A percentile compares a stretch with the other conserved stretches of the same genome.
Conservation (phyloP, 768 basidiomycete species). For the Albatrellus ellisii region DNA sequence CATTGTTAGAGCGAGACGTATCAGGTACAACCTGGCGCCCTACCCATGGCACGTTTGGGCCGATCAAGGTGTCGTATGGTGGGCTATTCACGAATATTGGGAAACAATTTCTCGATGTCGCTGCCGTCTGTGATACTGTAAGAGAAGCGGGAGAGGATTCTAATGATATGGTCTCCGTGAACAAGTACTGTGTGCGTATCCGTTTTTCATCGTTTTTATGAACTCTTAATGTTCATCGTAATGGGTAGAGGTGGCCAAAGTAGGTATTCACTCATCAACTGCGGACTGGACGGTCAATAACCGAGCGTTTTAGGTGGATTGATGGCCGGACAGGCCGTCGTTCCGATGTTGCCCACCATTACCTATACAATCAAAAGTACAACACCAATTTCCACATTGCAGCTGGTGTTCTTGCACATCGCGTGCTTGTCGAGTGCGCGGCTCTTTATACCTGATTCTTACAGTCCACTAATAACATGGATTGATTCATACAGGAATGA, state of each 20-base stretch:
- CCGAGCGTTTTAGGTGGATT: conserved; percentile 33
- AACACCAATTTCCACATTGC: conserved; percentile 21
- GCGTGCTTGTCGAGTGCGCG: conserved; percentile 24
- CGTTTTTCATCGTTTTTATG: background rate
- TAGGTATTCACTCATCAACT: conserved; percentile 14
- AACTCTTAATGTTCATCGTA: background rate
- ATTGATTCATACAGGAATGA: conserved; percentile 16
- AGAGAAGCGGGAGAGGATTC: conserved; percentile 14
- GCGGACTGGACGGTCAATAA: background rate
- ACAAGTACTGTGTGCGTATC: conserved; percentile 17
- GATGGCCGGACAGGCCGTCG: conserved; percentile 36
- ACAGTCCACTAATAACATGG: background rate
- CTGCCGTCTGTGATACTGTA: conserved; percentile 13
- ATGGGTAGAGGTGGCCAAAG: conserved; percentile 43
- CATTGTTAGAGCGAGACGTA: conserved; percentile 25
- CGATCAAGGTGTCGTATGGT: conserved; percentile 25
- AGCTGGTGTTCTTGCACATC: conserved; percentile 22
- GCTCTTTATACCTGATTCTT: background rate
- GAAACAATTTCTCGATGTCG: conserved; percentile 18
- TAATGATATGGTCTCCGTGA: conserved; percentile 16
- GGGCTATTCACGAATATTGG: conserved; percentile 15
- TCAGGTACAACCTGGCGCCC: conserved; percentile 17
- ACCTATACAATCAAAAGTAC: conserved; percentile 22
- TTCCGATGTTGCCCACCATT: conserved; percentile 37
- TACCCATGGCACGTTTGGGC: conserved; percentile 34